Evolutionary conservation across 768 basidiomycete species (phyloP), one percentile per base, ranked within the genome.

Genomic region (Lentinula edodes): DNA sequence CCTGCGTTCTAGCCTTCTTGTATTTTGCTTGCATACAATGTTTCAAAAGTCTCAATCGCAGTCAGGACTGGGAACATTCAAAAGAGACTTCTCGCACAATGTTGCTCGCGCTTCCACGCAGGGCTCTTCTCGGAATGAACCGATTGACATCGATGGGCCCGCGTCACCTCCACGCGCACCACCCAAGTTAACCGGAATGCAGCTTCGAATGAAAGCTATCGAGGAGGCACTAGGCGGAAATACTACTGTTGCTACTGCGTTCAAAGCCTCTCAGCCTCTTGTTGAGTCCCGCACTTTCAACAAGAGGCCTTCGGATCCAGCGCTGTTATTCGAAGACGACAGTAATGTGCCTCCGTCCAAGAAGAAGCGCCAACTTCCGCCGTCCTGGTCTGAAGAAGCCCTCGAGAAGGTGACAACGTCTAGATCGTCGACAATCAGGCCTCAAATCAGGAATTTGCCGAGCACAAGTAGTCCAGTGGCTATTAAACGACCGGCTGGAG

Each of bases 31-130:
- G 12, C 6, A 41, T 56, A n/a, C 39, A 78, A 56, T 56, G 55
- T 42, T 38, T 9, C 23, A 38, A 20, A 56, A 20, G 9, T 42
- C 55, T 2, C 43, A 75, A 61, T 61, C 75, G 15, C 76, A 76
- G 65, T 91, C 89, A 0, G 90, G 89, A 0, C 79, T 91, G 23
- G 74, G 82, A 39, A 78, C 79, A 0, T 63, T 90, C 50, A 78
- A 78, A 64, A 82, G 90, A 61, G 84, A 91, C 70, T 91, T 83
- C 69, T 88, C 87, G 0, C 52, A 73, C 64, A 70, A 69, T 0
- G 69, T 74, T 3, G 41, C 69, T 3, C 62, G 70, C 2, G 60
- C 69, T 39, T 61, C 66, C 32, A 64, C 68, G 1, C 58, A 50
- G 34, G 58, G 34, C 16, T 4, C 45, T 1, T n/a, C 45, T 60